A percentile compares a stretch with the other conserved stretches of the same genome.
phyloP scores from a whole-genome alignment of 2,329 filamentous ascomycete genomes.

The Colletotrichum lini region DNA sequence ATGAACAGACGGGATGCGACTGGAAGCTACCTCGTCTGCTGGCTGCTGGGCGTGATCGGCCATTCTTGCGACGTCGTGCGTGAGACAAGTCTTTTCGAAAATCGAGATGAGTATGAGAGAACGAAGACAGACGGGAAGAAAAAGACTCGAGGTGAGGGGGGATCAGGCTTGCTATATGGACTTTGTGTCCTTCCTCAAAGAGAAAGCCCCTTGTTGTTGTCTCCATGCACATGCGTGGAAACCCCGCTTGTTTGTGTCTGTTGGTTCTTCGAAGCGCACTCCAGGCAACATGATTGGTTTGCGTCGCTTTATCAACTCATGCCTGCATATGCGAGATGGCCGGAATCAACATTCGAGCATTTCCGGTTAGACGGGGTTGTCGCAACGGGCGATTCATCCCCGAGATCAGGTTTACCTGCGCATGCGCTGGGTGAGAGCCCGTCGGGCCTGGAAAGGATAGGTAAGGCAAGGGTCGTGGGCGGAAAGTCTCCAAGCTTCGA shows the following conservation, averaged over 20 bases:
- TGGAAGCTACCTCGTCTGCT: not conserved
- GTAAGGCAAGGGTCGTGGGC: no score
- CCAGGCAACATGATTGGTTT: not conserved
- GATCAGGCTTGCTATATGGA: not conserved
- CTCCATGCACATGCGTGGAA: not conserved
- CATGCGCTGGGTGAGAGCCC: no score
- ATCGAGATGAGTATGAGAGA: not conserved
- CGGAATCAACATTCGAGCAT: not conserved
- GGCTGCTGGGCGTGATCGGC: constrained; percentile 2
- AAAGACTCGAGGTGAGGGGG: not conserved
- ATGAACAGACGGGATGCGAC: not conserved
- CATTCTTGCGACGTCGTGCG: not conserved
- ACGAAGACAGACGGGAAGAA: not conserved
- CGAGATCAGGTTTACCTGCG: not conserved
- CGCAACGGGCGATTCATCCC: not conserved
- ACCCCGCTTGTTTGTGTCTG: constrained; percentile 1
- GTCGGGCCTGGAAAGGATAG: no score
- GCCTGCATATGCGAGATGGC: not conserved
- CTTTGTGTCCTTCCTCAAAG: constrained; percentile 3
- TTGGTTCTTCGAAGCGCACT: not conserved
- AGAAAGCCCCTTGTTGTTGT: constrained; percentile 1
- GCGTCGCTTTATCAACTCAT: not conserved
- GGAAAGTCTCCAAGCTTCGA: no score
- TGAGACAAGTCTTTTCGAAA: no score
- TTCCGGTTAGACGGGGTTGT: not conserved